These are phyloP conservation scores for Ceratobasidium sp. DNA, from an alignment of 1,284 basidiomycete genomes.

Conservation along the genomic window DNA sequence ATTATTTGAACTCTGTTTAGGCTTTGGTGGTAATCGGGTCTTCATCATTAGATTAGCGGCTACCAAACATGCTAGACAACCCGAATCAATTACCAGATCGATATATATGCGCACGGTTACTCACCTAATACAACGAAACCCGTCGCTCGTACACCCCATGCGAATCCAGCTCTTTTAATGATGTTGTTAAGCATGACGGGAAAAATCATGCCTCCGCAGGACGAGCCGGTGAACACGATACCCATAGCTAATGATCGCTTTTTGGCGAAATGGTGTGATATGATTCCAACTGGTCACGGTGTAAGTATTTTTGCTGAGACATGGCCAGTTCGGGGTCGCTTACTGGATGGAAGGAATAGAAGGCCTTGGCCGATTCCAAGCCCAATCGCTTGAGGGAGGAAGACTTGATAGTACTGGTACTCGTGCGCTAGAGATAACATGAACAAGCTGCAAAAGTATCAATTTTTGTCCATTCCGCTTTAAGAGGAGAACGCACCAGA, in stretches of 20 bases:
- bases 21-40: constrained; percentile 24
- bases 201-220: constrained; percentile 70
- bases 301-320: constrained; percentile 50
- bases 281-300: constrained; percentile 58
- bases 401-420: constrained; percentile 55
- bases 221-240: constrained; percentile 62
- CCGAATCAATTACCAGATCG: background rate
- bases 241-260: constrained; percentile 62
- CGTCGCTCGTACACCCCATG: constrained; percentile 58
- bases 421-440: constrained; percentile 55
- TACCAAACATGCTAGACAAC: constrained; percentile 8
- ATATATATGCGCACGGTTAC: background rate
- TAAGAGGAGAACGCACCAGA: background rate
- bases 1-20: background rate
- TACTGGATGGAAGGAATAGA: constrained; percentile 54
- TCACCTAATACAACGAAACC: constrained; percentile 30
- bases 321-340: background rate
- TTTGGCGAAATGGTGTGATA: constrained; percentile 65
- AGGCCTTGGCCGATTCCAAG: constrained; percentile 59
- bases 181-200: constrained; percentile 71
- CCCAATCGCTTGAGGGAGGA: constrained; percentile 59
- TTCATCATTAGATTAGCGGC: constrained; percentile 42
- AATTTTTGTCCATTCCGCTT: background rate
- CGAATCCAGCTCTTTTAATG: constrained; percentile 66
- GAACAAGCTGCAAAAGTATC: constrained; percentile 49